Base-by-base conservation (phyloP, 2,329 filamentous ascomycete species). In the Penicillium sclerotiorum region DNA sequence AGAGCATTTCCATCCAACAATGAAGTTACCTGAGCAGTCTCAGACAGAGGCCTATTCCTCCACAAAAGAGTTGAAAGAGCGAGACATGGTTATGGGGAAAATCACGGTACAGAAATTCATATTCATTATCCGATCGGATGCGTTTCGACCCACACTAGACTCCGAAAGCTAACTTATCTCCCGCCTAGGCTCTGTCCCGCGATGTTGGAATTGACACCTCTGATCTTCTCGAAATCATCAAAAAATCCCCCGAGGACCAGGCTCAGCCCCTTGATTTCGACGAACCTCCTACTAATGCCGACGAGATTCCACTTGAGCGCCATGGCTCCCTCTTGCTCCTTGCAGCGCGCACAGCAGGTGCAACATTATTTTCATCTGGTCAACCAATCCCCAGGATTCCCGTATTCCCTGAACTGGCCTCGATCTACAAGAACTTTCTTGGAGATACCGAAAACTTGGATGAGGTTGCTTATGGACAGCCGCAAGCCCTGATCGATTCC, bases 1-100 rank as follows among this genome's bases (percentile, higher is more conserved):
- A 65, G 83, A 86, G 58, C 79, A 80, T 54, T 65, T 80, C 20
- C 75, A 82, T 55, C 81, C 81, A 0, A 67, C 76, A 47, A 70
- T 75, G n/a, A 71, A 73, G 8, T 68, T 83, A 25, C 79, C 78
- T 1, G 73, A 73, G 8, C 75, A 75, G 47, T 80, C 80, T 4
- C 76, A 78, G 49, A 77, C 71, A 5, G 74, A 80, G 35, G 70
- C 75, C 3, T 86, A 83, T 58, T 68, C 74, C 6, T 66, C 71
- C 8, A 74, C 76, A 12, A 75, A 80, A 46, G 64, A 73, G 23
- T 62, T 84, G 8, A 76, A 77, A 47, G 75, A 77, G 36, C 73
- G 82, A 32, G 76, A 81, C 49, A 75, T 80, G 50, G 79, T 81
- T 9, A 69, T 85, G 47, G 81, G 80, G 0, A 82, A 83, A 56